Percentiles rank a stretch among this genome's conserved stretches.
phyloP scores from a whole-genome alignment of 2,329 filamentous ascomycete species.

The Sporothrix humicola region DNA sequence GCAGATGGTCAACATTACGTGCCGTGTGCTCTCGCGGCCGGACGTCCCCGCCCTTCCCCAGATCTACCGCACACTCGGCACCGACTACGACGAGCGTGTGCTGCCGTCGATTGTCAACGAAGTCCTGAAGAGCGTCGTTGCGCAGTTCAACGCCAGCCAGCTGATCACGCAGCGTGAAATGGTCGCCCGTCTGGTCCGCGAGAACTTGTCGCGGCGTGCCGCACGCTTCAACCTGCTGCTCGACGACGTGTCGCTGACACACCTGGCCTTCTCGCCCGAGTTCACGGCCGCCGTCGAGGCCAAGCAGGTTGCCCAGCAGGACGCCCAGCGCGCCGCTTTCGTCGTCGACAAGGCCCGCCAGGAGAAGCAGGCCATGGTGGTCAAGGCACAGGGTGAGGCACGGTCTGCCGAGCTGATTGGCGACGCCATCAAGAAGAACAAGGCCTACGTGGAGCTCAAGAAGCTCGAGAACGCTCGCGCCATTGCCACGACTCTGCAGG shows the following conservation, averaged over 20 bases:
- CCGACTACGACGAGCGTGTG: slow-evolving; percentile 98
- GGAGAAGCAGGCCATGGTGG: slow-evolving; percentile 99
- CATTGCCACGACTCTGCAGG: slow-evolving; percentile 88
- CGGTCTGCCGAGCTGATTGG: slow-evolving; percentile 97
- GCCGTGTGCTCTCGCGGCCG: slow-evolving; percentile 92
- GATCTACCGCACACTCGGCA: slow-evolving; percentile 98
- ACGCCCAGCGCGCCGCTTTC: slow-evolving; percentile 95
- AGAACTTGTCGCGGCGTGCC: slow-evolving; percentile 88
- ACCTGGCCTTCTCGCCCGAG: slow-evolving; percentile 74
- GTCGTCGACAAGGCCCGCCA: slow-evolving; percentile 98
- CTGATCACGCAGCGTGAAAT: slow-evolving; percentile 99
- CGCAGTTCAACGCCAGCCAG: slow-evolving; percentile 97
- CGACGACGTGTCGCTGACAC: slow-evolving; percentile 94
- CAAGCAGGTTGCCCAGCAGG: slow-evolving; percentile 81
- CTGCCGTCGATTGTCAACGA: slow-evolving; percentile 99
- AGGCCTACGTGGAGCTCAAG: slow-evolving; percentile 94
- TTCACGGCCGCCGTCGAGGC: slow-evolving; percentile 76
- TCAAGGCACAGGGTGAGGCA: slow-evolving; percentile 98
- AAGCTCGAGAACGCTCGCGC: slow-evolving; percentile 95
- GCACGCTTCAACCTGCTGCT: slow-evolving; percentile 96
- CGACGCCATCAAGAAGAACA: slow-evolving; percentile 99
- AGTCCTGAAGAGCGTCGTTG: slow-evolving; percentile 97
- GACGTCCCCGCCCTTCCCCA: slow-evolving; percentile 91
- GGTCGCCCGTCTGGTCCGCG: slow-evolving; percentile 86
- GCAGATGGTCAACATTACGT: slow-evolving; percentile 99